These are phyloP conservation scores for Musa balbisiana DNA, from an alignment of 202 grass and related monocot genomes.

Conservation along the genomic window DNA sequence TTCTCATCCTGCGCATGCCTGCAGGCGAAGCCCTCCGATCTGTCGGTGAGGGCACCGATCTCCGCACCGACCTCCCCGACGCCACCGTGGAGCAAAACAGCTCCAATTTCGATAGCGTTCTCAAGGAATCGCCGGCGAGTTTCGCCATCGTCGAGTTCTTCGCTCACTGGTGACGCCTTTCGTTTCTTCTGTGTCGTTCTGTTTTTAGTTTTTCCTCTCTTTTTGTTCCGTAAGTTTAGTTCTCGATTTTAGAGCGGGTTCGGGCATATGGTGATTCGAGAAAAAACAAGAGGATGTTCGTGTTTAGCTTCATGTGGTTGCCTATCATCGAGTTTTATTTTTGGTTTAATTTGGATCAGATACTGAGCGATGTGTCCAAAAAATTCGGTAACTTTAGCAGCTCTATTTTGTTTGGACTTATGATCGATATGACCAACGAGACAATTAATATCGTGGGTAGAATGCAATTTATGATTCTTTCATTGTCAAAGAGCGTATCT, in stretches of 20 bases:
- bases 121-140: not conserved
- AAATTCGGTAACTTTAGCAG: not conserved
- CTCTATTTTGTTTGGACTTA: not conserved
- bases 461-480: too few relatives aligned
- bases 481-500: too few relatives aligned
- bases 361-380: not conserved
- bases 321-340: not conserved
- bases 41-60: not conserved
- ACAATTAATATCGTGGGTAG: not conserved
- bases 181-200: not conserved
- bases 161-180: not conserved
- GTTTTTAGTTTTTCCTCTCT: not conserved
- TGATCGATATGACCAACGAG: not conserved
- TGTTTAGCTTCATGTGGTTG: too few relatives aligned
- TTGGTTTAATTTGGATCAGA: not conserved
- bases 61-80: not conserved
- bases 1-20: not conserved
- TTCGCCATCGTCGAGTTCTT: constrained; percentile 7
- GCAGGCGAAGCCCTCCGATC: not conserved
- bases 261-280: not conserved
- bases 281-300: too few relatives aligned
- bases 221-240: not conserved
- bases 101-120: constrained; percentile 13
- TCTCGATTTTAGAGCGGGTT: not conserved
- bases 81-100: constrained; percentile 3